These are phyloP conservation scores for Mortierella sp. DNA, from an alignment of 371 early-diverging fungal species.

Conservation along the genomic window DNA sequence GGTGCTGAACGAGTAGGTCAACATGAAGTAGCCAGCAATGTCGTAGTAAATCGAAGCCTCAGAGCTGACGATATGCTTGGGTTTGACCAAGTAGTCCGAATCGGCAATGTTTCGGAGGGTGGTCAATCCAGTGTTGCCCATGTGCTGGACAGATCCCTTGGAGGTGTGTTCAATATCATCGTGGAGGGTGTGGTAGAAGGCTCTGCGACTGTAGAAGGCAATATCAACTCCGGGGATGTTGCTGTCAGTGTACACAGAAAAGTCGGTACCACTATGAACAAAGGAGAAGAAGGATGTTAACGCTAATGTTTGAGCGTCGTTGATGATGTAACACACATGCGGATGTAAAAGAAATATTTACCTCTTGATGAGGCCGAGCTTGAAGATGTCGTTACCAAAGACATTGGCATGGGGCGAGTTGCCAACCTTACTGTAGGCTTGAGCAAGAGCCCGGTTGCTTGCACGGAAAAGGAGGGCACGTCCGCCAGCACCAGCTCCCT, in stretches of 20 bases:
- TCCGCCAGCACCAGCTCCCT: slow-evolving; percentile 88
- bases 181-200: slow-evolving; percentile 79
- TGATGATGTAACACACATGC: not conserved
- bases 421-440: slow-evolving; percentile 59
- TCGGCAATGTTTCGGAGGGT: slow-evolving; percentile 61
- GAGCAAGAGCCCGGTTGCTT: slow-evolving; percentile 67
- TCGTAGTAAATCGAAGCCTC: slow-evolving; percentile 67
- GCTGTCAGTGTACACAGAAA: slow-evolving; percentile 68
- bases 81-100: slow-evolving; percentile 56
- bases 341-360: slow-evolving; percentile 16
- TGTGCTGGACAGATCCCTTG: slow-evolving; percentile 70
- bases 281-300: slow-evolving; percentile 2
- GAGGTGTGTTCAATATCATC: slow-evolving; percentile 71
- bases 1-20: slow-evolving; percentile 64
- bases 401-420: slow-evolving; percentile 66
- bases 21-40: slow-evolving; percentile 65
- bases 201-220: slow-evolving; percentile 79
- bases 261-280: slow-evolving; percentile 75
- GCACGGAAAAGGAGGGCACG: slow-evolving; percentile 79
- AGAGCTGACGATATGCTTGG: slow-evolving; percentile 47
- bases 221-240: slow-evolving; percentile 83
- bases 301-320: not conserved
- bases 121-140: slow-evolving; percentile 71
- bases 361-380: slow-evolving; percentile 74
- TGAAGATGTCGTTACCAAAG: slow-evolving; percentile 80